Conservation (phyloP, 257 asterid species). For the Striga asiatica region DNA sequence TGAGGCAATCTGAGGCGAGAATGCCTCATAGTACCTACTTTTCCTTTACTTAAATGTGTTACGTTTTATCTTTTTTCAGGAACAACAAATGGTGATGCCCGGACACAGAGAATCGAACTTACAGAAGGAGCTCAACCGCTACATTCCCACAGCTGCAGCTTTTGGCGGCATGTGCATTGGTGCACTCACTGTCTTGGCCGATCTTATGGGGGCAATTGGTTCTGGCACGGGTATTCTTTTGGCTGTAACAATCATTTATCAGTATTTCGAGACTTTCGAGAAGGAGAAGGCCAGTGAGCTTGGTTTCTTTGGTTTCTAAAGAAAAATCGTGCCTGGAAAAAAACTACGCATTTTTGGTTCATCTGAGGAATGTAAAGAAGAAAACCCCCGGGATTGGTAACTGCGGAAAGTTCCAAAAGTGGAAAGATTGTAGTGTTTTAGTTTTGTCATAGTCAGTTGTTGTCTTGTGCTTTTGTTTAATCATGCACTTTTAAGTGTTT, state of each 20-base stretch:
- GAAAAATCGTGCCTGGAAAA: not conserved
- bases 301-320: constrained; percentile 79
- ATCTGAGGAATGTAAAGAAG: constrained; percentile 24
- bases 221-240: constrained; percentile 83
- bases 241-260: constrained; percentile 82
- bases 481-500: not conserved
- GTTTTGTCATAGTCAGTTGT: not conserved
- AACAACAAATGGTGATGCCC: constrained; percentile 98
- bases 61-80: too few relatives aligned
- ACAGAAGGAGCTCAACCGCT: constrained; percentile 81
- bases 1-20: too few relatives aligned
- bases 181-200: constrained; percentile 77
- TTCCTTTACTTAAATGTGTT: not conserved
- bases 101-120: constrained; percentile 82
- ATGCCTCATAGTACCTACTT: not conserved
- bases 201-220: constrained; percentile 91
- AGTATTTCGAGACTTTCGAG: constrained; percentile 85
- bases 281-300: constrained; percentile 87
- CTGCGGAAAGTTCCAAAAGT: not conserved
- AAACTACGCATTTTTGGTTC: not conserved
- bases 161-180: constrained; percentile 94
- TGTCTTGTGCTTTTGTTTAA: not conserved
- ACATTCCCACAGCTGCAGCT: constrained; percentile 90
- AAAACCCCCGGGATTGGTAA: constrained; percentile 17
- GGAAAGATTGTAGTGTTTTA: constrained; percentile 14